Evolutionary conservation across 352 stramenopile species (phyloP).

Genomic region (Globisporangium cylindrosporum): DNA sequence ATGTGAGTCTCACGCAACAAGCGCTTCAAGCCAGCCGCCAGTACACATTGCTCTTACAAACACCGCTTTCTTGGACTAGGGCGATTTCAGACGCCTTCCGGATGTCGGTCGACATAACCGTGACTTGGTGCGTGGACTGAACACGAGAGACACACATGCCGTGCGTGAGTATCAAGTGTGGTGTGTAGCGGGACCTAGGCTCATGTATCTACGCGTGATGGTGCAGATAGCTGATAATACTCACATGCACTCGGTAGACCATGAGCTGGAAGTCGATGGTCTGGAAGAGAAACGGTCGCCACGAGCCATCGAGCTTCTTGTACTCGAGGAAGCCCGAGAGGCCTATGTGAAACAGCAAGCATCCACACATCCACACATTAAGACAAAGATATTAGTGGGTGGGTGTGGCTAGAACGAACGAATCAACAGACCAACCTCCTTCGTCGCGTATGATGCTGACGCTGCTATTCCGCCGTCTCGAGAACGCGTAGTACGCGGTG

Average conservation of each 20-base stretch:
- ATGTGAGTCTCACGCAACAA: background rate
- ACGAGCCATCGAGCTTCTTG: slow-evolving; percentile 63
- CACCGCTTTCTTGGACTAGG: slow-evolving; percentile 18
- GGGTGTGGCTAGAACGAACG: background rate
- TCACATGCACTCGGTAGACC: slow-evolving; percentile 67
- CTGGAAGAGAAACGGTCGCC: slow-evolving; percentile 77
- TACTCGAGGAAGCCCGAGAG: slow-evolving; percentile 72
- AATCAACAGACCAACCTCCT: slow-evolving; percentile 12
- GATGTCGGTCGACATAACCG: slow-evolving; percentile 73
- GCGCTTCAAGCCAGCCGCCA: too few relatives aligned
- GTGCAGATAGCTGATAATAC: slow-evolving; percentile 14
- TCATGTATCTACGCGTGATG: background rate
- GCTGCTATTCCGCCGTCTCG: slow-evolving; percentile 40
- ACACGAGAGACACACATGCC: background rate
- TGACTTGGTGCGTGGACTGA: slow-evolving; percentile 63
- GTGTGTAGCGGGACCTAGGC: background rate
- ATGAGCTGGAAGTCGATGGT: slow-evolving; percentile 64
- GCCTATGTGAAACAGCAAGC: slow-evolving; percentile 6
- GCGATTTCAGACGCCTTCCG: slow-evolving; percentile 56
- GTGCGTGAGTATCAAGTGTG: background rate
- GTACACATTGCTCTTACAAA: slow-evolving; percentile 1
- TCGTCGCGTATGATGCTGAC: slow-evolving; percentile 44
- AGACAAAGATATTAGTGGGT: background rate
- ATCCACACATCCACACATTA: background rate
- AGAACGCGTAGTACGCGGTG: slow-evolving; percentile 67